These are phyloP conservation scores for Rhodotorula sp. DNA, from an alignment of 1,284 basidiomycete genomes.

Conservation along the genomic window DNA sequence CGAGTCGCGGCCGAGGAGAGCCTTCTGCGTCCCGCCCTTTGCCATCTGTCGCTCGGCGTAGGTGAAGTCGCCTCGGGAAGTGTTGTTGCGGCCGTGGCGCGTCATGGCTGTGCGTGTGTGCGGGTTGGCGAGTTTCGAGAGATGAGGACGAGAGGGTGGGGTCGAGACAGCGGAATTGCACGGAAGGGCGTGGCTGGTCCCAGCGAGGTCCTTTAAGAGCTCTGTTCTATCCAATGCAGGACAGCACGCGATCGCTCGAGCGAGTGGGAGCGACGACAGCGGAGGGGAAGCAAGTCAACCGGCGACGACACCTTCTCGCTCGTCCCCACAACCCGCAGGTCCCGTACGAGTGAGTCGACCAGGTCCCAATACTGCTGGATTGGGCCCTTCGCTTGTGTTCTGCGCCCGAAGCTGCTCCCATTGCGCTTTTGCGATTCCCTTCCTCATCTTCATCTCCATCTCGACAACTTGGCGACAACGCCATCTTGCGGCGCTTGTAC, in stretches of 20 bases:
- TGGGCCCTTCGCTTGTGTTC: no score
- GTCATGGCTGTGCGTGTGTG: neutral
- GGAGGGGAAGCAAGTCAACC: neutral
- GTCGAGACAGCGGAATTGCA: neutral
- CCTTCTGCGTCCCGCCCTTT: slow-evolving; percentile 70
- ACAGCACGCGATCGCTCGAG: no score
- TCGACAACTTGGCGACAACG: no score
- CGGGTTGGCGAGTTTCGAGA: neutral
- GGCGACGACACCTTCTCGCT: neutral
- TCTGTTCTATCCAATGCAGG: no score
- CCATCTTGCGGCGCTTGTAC: no score
- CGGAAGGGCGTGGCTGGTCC: no score
- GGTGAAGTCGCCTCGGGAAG: slow-evolving; percentile 64
- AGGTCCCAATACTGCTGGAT: no score
- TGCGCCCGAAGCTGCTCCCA: neutral
- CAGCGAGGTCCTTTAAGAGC: no score
- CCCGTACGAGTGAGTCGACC: no score
- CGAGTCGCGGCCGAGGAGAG: slow-evolving; percentile 29
- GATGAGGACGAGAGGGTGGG: neutral
- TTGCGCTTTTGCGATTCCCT: neutral
- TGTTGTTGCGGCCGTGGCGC: slow-evolving; percentile 61
- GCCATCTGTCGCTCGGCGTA: slow-evolving; percentile 81
- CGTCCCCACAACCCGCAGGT: neutral
- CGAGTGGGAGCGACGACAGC: no score
- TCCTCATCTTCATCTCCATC: neutral